These are phyloP conservation scores for Phylloboletellus chloephorus DNA, from an alignment of 1,284 basidiomycete genomes.

Conservation along the genomic window DNA sequence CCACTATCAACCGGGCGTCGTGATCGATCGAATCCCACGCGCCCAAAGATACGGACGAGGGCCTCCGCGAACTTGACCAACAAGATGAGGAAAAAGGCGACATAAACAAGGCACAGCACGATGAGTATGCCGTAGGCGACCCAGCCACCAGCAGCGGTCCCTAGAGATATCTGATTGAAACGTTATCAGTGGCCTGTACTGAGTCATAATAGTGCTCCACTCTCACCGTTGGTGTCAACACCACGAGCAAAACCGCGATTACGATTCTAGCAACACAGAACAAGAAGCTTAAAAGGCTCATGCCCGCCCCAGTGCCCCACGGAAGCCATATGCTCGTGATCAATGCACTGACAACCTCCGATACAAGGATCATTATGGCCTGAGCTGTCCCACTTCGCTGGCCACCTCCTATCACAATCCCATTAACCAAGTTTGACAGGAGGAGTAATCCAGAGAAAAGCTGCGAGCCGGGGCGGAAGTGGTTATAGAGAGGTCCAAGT, in stretches of 20 bases:
- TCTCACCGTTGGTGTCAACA: constrained; percentile 82
- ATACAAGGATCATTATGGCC: constrained; percentile 81
- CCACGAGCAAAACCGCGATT: constrained; percentile 83
- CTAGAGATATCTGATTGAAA: constrained; percentile 67
- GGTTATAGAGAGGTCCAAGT: constrained; percentile 93
- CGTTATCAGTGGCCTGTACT: constrained; percentile 13
- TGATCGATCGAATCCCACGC: constrained; percentile 82
- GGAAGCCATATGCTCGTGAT: constrained; percentile 91
- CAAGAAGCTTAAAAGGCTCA: constrained; percentile 91
- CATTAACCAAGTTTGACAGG: constrained; percentile 75
- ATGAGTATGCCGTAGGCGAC: constrained; percentile 89
- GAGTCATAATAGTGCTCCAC: constrained; percentile 1
- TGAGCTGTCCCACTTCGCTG: constrained; percentile 89
- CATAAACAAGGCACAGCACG: constrained; percentile 80
- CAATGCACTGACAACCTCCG: constrained; percentile 78
- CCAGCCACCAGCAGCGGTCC: constrained; percentile 77
- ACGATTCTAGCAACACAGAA: constrained; percentile 88
- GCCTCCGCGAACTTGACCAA: constrained; percentile 83
- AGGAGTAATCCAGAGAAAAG: constrained; percentile 83
- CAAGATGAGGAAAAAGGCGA: constrained; percentile 77
- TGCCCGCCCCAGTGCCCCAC: constrained; percentile 93
- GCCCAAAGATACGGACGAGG: constrained; percentile 70
- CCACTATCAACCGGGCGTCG: constrained; percentile 78
- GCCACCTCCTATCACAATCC: constrained; percentile 81
- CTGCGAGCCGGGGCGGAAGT: constrained; percentile 88